Conservation (phyloP, 2,329 filamentous ascomycete genomes). For the Volutella citrinella region DNA sequence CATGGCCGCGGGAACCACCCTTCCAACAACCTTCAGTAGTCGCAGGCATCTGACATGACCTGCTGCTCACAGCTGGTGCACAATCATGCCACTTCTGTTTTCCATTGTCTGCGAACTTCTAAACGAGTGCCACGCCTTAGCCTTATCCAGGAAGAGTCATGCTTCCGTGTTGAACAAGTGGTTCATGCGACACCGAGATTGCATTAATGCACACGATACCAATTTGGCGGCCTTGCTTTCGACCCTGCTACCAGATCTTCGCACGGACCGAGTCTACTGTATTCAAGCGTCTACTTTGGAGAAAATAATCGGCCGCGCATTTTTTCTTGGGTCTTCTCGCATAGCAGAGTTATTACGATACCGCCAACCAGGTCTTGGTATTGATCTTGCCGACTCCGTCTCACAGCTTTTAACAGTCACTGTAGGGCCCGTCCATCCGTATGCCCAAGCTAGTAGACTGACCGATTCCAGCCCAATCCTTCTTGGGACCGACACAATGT, state of each 20-base stretch:
- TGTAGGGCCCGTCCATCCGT: conserved; percentile 38
- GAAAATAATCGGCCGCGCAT: conserved; percentile 62
- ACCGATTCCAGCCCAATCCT: conserved; percentile 43
- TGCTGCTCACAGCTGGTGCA: too few species aligned
- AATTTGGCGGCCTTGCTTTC: conserved; percentile 67
- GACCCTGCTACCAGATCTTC: conserved; percentile 70
- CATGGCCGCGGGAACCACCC: too few species aligned
- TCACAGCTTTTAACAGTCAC: conserved; percentile 61
- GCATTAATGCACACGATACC: conserved; percentile 55
- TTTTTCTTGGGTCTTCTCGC: conserved; percentile 63
- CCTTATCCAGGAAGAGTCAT: conserved; percentile 30
- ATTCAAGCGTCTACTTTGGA: conserved; percentile 62
- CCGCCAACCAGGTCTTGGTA: conserved; percentile 50
- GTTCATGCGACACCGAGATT: conserved; percentile 62
- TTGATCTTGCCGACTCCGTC: conserved; percentile 71
- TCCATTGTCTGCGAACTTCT: conserved; percentile 71
- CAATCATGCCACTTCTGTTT: conserved; percentile 68
- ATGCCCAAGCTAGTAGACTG: not conserved
- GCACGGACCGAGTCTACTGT: conserved; percentile 75
- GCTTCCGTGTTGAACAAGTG: conserved; percentile 53
- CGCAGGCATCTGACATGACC: too few species aligned
- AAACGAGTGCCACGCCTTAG: conserved; percentile 57
- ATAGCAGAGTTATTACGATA: conserved; percentile 62
- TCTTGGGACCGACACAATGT: conserved; percentile 24
- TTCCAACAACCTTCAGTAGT: too few species aligned